These are phyloP conservation scores for Phoenix roebelenii DNA, from an alignment of 176 grass and related monocot genomes.

Conservation along the genomic window DNA sequence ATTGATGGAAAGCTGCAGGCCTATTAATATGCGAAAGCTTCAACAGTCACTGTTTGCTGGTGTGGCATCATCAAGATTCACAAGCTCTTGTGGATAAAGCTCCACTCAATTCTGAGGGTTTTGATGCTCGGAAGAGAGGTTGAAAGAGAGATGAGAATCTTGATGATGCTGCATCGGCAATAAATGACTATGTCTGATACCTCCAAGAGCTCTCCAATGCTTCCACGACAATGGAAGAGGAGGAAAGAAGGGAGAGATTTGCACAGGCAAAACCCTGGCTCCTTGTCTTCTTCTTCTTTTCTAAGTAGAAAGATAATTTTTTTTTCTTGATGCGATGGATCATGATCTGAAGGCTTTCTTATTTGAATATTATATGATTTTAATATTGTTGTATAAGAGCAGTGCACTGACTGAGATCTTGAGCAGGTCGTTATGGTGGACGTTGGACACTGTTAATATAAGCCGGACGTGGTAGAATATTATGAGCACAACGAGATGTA, in stretches of 20 bases:
- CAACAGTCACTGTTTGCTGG: conserved; percentile 14
- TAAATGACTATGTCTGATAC: conserved; percentile 7
- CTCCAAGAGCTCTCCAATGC: not conserved
- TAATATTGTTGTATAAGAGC: not conserved
- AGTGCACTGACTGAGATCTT: not conserved
- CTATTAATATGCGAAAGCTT: no score
- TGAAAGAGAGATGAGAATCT: conserved; percentile 13
- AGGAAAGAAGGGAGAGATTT: not conserved
- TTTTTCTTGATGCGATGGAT: no score
- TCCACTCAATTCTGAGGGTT: not conserved
- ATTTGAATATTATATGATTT: no score
- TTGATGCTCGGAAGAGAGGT: not conserved
- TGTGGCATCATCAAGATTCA: conserved; percentile 21
- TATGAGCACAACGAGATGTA: not conserved
- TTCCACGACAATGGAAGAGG: no score
- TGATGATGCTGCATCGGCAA: conserved; percentile 19
- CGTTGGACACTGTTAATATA: not conserved
- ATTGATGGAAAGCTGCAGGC: no score
- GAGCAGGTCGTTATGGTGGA: not conserved
- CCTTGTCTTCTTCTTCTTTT: not conserved
- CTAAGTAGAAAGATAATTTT: no score
- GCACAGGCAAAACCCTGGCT: not conserved
- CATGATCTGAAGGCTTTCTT: no score
- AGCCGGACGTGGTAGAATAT: not conserved
- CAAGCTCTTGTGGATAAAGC: conserved; percentile 1